phyloP scores from a whole-genome alignment of 225 moss, liverwort and hornwort species.

The Marchantia polymorpha region DNA sequence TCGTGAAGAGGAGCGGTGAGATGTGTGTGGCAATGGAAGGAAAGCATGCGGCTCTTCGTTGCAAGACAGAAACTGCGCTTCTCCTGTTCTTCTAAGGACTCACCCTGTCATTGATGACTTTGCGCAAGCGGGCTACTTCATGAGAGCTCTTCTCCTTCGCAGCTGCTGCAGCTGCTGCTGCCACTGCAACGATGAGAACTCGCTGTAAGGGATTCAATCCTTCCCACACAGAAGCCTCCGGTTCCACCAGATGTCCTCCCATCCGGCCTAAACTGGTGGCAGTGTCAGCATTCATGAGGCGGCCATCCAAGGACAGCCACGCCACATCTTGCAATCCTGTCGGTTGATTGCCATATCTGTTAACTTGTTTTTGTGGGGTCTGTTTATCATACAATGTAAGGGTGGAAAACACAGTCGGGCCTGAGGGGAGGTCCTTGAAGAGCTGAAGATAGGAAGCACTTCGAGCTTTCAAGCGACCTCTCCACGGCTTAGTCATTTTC shows the following conservation, averaged over 20 bases:
- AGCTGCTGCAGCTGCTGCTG: slow-evolving; percentile 70
- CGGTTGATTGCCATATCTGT: slow-evolving; percentile 8
- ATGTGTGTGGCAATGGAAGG: not conserved
- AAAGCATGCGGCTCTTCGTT: not conserved
- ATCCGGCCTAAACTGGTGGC: slow-evolving; percentile 55
- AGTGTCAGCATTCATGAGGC: slow-evolving; percentile 71
- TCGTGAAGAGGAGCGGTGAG: not conserved
- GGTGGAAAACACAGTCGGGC: slow-evolving; percentile 36
- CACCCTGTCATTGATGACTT: slow-evolving; percentile 65
- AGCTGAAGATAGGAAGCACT: slow-evolving; percentile 31
- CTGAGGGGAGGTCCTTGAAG: slow-evolving; percentile 19
- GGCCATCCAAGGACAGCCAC: slow-evolving; percentile 69
- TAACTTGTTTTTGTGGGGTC: slow-evolving; percentile 3
- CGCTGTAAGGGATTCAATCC: slow-evolving; percentile 81
- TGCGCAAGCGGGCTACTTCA: slow-evolving; percentile 66
- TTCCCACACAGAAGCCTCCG: slow-evolving; percentile 73
- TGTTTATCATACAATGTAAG: slow-evolving; percentile 34
- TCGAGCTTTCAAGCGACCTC: slow-evolving; percentile 42
- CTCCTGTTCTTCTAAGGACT: slow-evolving; percentile 2
- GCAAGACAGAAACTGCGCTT: not conserved
- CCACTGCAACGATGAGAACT: slow-evolving; percentile 81
- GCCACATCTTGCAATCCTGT: slow-evolving; percentile 38
- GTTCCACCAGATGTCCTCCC: slow-evolving; percentile 53
- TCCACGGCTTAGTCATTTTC: slow-evolving; percentile 35
- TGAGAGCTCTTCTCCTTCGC: slow-evolving; percentile 61